These are phyloP conservation scores for Paramecium biaurelia DNA, from an alignment of 73 alveolate genomes.

Conservation along the genomic window DNA sequence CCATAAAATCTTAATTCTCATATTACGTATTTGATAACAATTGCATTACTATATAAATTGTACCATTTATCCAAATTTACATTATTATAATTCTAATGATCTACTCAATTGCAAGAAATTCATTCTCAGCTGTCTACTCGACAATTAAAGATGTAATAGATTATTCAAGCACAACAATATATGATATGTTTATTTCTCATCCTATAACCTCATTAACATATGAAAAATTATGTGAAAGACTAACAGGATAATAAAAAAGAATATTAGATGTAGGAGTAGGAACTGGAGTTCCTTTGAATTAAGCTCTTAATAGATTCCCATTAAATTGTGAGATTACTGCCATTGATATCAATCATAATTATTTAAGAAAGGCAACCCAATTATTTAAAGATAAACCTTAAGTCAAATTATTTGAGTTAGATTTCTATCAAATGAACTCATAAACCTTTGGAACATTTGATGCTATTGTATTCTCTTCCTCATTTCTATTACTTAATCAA, in stretches of 20 bases:
- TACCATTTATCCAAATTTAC: background rate
- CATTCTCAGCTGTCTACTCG: background rate
- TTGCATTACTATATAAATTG: background rate
- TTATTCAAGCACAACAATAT: background rate
- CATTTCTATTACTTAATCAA: background rate
- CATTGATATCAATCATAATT: background rate
- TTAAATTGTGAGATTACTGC: background rate
- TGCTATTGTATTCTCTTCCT: slow-evolving; percentile 6
- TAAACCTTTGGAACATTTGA: background rate
- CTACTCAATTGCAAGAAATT: background rate
- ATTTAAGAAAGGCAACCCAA: background rate
- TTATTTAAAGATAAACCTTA: background rate
- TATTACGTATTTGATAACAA: background rate
- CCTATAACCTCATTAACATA: background rate
- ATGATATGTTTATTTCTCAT: slow-evolving; percentile 21
- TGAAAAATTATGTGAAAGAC: background rate
- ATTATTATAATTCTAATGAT: background rate
- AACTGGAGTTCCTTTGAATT: slow-evolving; percentile 7
- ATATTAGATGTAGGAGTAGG: slow-evolving; percentile 41
- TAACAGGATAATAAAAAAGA: background rate
- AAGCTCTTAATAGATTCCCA: background rate
- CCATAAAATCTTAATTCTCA: background rate
- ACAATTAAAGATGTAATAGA: background rate
- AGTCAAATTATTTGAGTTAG: background rate
- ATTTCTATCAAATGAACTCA: background rate